Conservation (phyloP, 1,284 basidiomycete species). For the Mrakiaceae sp. region DNA sequence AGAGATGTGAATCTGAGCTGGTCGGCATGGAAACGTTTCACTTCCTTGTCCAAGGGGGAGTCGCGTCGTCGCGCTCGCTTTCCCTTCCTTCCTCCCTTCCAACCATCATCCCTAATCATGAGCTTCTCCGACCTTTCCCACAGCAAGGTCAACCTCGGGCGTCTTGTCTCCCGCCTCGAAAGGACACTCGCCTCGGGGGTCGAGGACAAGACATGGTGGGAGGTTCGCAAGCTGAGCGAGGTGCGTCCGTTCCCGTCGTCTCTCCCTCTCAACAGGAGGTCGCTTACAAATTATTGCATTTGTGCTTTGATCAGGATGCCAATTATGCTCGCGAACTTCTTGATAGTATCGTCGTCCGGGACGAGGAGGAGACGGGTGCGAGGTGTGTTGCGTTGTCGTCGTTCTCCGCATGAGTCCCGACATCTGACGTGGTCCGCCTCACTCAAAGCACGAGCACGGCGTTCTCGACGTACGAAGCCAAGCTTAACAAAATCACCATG, state of each 20-base stretch:
- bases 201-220: constrained; percentile 10
- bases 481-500: constrained; percentile 16
- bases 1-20: too few species aligned
- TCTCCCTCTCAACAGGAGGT: too few species aligned
- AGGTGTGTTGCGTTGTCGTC: neutral
- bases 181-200: neutral
- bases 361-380: neutral
- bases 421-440: neutral
- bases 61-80: too few species aligned
- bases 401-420: neutral
- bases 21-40: too few species aligned
- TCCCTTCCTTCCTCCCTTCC: too few species aligned
- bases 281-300: too few species aligned
- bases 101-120: too few species aligned
- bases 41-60: too few species aligned
- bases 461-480: constrained; percentile 8
- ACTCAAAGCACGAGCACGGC: neutral
- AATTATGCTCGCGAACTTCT: constrained; percentile 12
- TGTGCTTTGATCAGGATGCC: constrained; percentile 4
- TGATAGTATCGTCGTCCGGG: neutral
- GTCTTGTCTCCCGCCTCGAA: constrained; percentile 7
- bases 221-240: constrained; percentile 13
- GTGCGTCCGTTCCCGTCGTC: neutral
- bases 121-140: neutral
- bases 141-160: constrained; percentile 7